phyloP scores from a whole-genome alignment of 1,284 basidiomycete species.

The Takashimella tepidaria region DNA sequence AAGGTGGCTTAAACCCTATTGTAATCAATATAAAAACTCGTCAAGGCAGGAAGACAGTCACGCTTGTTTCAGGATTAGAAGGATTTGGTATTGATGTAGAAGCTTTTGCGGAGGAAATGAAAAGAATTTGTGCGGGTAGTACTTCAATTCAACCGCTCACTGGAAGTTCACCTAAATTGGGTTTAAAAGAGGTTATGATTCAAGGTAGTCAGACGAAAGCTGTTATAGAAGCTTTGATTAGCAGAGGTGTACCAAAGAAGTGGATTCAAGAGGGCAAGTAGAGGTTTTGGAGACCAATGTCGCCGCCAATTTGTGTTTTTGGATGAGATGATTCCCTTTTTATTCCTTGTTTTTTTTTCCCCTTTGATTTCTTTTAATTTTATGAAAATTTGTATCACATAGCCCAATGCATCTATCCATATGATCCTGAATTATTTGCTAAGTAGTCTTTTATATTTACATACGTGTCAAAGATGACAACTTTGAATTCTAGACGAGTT shows the following conservation, averaged over 20 bases:
- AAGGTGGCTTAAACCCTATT: constrained; percentile 66
- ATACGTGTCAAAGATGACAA: no score
- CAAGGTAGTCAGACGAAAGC: constrained; percentile 71
- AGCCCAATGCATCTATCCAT: no score
- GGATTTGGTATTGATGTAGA: constrained; percentile 64
- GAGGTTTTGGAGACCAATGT: no score
- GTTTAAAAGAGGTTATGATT: constrained; percentile 62
- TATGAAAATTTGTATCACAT: no score
- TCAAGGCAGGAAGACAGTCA: constrained; percentile 70
- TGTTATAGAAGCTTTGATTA: constrained; percentile 61
- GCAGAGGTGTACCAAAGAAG: constrained; percentile 67
- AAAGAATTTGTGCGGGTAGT: constrained; percentile 67
- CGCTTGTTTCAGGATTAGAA: constrained; percentile 71
- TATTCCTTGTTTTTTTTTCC: not conserved
- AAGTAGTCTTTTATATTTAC: no score
- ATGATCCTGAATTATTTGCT: no score
- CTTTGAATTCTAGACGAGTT: no score
- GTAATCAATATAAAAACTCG: constrained; percentile 63
- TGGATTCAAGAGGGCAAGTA: constrained; percentile 60
- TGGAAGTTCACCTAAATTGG: constrained; percentile 42
- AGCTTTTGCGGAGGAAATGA: constrained; percentile 71
- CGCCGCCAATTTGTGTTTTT: no score
- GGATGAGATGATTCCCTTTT: not conserved
- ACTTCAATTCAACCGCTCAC: constrained; percentile 54
- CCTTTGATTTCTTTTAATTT: no score